Conservation (phyloP, 129 eudicot species). For the Calendula officinalis region DNA sequence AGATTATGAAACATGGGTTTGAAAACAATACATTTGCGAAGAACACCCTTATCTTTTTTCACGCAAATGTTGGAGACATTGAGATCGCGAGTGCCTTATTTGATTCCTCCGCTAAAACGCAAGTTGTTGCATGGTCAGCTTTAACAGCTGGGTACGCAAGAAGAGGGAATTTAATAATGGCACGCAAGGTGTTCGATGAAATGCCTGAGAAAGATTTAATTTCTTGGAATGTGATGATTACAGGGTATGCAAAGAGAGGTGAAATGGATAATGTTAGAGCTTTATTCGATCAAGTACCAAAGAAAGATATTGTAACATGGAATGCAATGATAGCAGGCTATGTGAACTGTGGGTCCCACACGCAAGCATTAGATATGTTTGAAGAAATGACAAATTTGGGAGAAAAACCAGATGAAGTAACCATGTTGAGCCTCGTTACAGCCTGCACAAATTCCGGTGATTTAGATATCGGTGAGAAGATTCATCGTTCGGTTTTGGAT, state of each 20-base stretch:
- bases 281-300: constrained; percentile 51
- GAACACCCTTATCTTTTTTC: constrained; percentile 65
- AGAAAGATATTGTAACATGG: constrained; percentile 64
- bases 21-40: constrained; percentile 51
- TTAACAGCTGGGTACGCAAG: constrained; percentile 75
- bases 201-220: constrained; percentile 83
- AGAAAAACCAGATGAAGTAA: constrained; percentile 79
- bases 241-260: constrained; percentile 65
- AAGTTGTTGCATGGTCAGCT: constrained; percentile 89
- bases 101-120: constrained; percentile 40
- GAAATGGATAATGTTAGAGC: constrained; percentile 57
- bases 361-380: constrained; percentile 55
- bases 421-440: constrained; percentile 63
- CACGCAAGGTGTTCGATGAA: constrained; percentile 56
- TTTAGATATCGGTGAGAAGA: constrained; percentile 66
- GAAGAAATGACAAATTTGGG: constrained; percentile 60
- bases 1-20: constrained; percentile 55
- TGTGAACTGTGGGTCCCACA: constrained; percentile 42
- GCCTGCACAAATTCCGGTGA: constrained; percentile 65
- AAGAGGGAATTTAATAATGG: constrained; percentile 59
- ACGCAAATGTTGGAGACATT: constrained; percentile 65
- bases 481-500: constrained; percentile 51
- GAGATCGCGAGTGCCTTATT: constrained; percentile 52
- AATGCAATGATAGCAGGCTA: constrained; percentile 69
- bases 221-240: constrained; percentile 88